Percentiles rank a stretch among this genome's conserved stretches.
These are phyloP conservation scores for Suillus placidus DNA, from an alignment of 768 basidiomycete genomes.

Conservation along the genomic window DNA sequence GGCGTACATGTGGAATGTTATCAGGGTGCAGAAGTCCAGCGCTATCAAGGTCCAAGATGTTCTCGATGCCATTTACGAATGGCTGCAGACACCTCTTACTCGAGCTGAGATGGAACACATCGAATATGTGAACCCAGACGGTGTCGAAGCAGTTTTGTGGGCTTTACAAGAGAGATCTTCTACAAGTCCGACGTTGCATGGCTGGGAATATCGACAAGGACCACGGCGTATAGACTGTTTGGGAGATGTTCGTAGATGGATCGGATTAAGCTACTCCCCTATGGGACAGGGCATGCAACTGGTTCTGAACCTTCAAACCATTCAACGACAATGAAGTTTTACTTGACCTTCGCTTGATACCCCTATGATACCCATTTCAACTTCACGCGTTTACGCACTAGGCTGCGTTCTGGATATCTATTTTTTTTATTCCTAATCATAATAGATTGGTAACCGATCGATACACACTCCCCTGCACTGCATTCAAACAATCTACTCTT, in stretches of 20 bases:
- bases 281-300: constrained; percentile 5
- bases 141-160: constrained; percentile 23
- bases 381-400: background rate
- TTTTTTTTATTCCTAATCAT: background rate
- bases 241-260: constrained; percentile 33
- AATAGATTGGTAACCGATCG: background rate
- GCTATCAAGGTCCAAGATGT: constrained; percentile 52
- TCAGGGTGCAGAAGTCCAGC: constrained; percentile 25
- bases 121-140: constrained; percentile 18
- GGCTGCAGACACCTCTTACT: constrained; percentile 49
- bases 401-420: too few relatives aligned
- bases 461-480: background rate
- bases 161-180: constrained; percentile 41
- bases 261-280: constrained; percentile 4
- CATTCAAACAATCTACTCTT: background rate
- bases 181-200: constrained; percentile 42
- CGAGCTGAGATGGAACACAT: constrained; percentile 30
- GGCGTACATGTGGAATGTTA: constrained; percentile 38
- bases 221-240: constrained; percentile 54
- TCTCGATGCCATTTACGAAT: constrained; percentile 50
- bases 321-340: background rate
- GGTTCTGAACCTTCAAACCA: background rate
- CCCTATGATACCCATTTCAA: background rate
- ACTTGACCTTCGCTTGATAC: constrained; percentile 1
- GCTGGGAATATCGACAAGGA: constrained; percentile 41